These are phyloP conservation scores for Clonostachys solani DNA, from an alignment of 2,329 filamentous ascomycete genomes.

Conservation along the genomic window DNA sequence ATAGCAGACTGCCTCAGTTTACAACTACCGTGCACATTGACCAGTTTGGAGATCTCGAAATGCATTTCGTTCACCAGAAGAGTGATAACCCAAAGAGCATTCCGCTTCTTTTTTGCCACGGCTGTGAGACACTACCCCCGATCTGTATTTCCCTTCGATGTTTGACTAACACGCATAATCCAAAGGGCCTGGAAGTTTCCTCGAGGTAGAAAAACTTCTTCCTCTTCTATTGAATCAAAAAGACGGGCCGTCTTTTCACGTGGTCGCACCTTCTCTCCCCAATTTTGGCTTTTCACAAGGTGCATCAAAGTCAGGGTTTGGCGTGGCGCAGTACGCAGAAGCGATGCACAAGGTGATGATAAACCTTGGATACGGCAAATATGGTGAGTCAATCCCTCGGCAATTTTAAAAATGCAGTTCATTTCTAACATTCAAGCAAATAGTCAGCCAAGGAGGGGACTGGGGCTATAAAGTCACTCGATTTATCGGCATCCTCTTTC, in stretches of 20 bases:
- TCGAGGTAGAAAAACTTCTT: conserved; percentile 62
- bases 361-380: conserved; percentile 49
- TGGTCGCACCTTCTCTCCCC: conserved; percentile 55
- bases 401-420: not conserved
- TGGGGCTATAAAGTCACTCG: conserved; percentile 65
- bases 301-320: conserved; percentile 20
- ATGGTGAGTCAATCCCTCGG: conserved; percentile 12
- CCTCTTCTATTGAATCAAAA: conserved; percentile 29
- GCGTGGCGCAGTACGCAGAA: conserved; percentile 38
- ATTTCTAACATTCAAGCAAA: conserved; percentile 5
- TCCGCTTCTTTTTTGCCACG: conserved; percentile 64
- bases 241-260: conserved; percentile 41
- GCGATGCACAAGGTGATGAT: conserved; percentile 65
- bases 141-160: too few relatives aligned
- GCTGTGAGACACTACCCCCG: conserved; percentile 34
- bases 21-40: conserved; percentile 40
- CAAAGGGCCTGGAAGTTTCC: conserved; percentile 60
- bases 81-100: conserved; percentile 48
- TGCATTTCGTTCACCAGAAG: conserved; percentile 61
- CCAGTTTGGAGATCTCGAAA: conserved; percentile 52
- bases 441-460: conserved; percentile 56
- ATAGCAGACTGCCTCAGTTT: conserved; percentile 52
- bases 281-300: conserved; percentile 36
- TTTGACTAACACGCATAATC: not conserved
- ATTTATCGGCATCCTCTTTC: conserved; percentile 52